Percentiles rank a stretch among this genome's conserved stretches.
Evolutionary conservation across 176 grass and related monocot species (phyloP).

Genomic region (Oryza longistaminata): DNA sequence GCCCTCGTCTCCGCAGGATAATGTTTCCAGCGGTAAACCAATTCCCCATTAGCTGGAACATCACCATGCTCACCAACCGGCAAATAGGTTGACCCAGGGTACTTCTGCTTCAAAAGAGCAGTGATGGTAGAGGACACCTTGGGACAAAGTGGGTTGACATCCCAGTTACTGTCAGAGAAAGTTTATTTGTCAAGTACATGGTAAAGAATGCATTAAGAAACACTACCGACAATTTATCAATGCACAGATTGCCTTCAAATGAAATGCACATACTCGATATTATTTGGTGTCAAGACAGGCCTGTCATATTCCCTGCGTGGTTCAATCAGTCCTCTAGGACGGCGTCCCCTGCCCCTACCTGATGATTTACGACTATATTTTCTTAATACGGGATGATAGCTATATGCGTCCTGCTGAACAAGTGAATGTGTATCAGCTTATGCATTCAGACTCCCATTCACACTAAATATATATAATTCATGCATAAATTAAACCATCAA

Average conservation of each 20-base stretch:
- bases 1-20: conserved; percentile 35
- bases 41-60: conserved; percentile 31
- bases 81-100: conserved; percentile 47
- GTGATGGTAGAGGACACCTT: conserved; percentile 45
- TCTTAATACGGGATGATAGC: conserved; percentile 6
- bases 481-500: conserved; percentile 4
- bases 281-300: conserved; percentile 38
- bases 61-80: conserved; percentile 23
- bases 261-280: conserved; percentile 32
- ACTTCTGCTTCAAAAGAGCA: conserved; percentile 42
- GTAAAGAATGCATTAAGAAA: neutral
- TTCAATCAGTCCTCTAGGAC: conserved; percentile 30
- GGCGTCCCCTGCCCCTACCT: conserved; percentile 19
- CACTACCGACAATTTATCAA: neutral
- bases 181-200: conserved; percentile 21
- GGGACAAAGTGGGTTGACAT: conserved; percentile 37
- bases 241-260: neutral
- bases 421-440: conserved; percentile 5
- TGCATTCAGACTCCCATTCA: neutral
- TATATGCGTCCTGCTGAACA: conserved; percentile 29
- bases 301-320: conserved; percentile 43
- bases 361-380: conserved; percentile 32
- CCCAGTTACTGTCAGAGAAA: conserved; percentile 38
- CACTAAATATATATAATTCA: conserved; percentile 9
- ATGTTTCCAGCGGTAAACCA: conserved; percentile 36